Base-by-base conservation (phyloP, 495 filamentous ascomycete species). In the Neurospora africana region DNA sequence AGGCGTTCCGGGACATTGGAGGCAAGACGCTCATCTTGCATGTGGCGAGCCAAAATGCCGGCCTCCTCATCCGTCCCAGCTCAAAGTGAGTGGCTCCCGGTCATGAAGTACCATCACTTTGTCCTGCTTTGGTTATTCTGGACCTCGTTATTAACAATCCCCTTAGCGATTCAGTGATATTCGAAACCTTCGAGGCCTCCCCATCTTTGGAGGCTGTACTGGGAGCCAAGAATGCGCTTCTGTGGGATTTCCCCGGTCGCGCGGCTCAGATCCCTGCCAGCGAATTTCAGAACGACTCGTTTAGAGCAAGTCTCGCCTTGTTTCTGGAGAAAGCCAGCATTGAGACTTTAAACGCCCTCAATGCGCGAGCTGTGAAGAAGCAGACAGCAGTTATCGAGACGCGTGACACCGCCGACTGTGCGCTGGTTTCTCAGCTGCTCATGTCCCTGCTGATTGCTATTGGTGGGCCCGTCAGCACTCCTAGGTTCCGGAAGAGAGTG, bases 31-130 rank as follows among this genome's bases (percentile, higher is more conserved):
- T 65, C 53, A 65, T 65, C 53, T 65, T 65, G 53, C 53, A 65
- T 35, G 53, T 65, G 53, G 53, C 27, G 30, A 80, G 83, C 65
- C 88, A 90, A 73, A 90, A 90, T 82, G 86, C 88, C 4, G 87
- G 81, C 13, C 69, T 89, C 15, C 74, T 89, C 6, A 79, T 90
- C 37, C 82, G 83, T 44, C 77, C 79, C 8, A 76, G 80, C 15
- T 40, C 38, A 4, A 17, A 69, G 85, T 86, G 74, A 82, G 86
- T 83, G 30, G 33, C 69, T 58, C 53, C 53, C 53, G 15, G 19
- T 8, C 53, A 33, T 8, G 5, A 61, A 61, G 21, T 23, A 61
- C 5, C 23, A 30, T 61, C 23, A 61, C 4, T 61, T 5, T 61
- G 5, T 30, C 11, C 23, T 30, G 6, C 13, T 30, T 61, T 65